Percentiles rank a stretch among this genome's conserved stretches.
Conservation (phyloP, 805 yeast species). For the Tetrapisispora taiwanensis region DNA sequence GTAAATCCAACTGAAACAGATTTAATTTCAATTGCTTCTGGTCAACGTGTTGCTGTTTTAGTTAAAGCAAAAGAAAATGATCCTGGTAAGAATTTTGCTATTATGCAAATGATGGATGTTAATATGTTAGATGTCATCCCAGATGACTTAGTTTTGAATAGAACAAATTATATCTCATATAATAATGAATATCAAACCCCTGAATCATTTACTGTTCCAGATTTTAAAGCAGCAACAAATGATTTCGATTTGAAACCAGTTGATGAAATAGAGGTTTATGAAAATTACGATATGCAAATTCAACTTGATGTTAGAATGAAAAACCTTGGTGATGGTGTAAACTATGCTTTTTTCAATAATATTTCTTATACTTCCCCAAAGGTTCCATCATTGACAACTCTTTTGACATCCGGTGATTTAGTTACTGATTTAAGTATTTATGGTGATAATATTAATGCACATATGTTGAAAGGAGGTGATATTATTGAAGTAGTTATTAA, state of each 20-base stretch:
- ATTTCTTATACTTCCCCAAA: constrained; percentile 55
- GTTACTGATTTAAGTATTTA: constrained; percentile 54
- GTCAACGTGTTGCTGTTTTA: constrained; percentile 70
- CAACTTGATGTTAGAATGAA: constrained; percentile 54
- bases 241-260: constrained; percentile 32
- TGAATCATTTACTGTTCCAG: constrained; percentile 15
- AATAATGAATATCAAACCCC: constrained; percentile 29
- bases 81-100: constrained; percentile 41
- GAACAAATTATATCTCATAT: constrained; percentile 49
- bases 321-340: constrained; percentile 62
- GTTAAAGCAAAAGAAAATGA: constrained; percentile 41
- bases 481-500: constrained; percentile 68
- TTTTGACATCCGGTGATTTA: constrained; percentile 46
- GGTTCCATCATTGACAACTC: constrained; percentile 61
- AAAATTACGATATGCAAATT: constrained; percentile 53
- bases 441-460: constrained; percentile 60
- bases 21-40: constrained; percentile 58
- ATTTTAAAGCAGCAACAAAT: constrained; percentile 18
- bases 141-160: constrained; percentile 41
- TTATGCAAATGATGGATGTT: constrained; percentile 52
- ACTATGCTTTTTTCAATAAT: constrained; percentile 68
- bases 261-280: constrained; percentile 39
- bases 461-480: constrained; percentile 49
- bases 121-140: constrained; percentile 67
- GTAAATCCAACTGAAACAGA: constrained; percentile 49